Percentiles rank a stretch among this genome's conserved stretches.
phyloP scores from a whole-genome alignment of 257 asterid species.

The Haberlea rhodopensis region DNA sequence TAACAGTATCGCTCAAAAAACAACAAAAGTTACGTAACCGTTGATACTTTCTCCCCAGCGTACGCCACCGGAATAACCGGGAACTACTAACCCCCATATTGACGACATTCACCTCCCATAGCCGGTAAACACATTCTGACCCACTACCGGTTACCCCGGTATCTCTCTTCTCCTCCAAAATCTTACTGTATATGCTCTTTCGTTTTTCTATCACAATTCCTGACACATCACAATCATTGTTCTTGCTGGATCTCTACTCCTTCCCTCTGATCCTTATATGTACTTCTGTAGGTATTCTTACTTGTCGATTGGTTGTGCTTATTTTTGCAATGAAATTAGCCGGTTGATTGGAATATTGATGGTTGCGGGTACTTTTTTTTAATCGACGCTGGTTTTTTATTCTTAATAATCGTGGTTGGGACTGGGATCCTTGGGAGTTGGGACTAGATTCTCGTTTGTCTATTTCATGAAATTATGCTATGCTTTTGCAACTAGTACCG shows the following conservation, averaged over 20 bases:
- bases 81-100: background rate
- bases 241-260: slow-evolving; percentile 18
- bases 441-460: background rate
- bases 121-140: background rate
- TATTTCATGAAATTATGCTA: too few relatives aligned
- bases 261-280: slow-evolving; percentile 26
- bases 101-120: background rate
- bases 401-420: slow-evolving; percentile 11
- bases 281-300: slow-evolving; percentile 26
- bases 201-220: too few relatives aligned
- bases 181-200: too few relatives aligned
- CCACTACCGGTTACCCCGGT: background rate
- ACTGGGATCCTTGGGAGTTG: background rate
- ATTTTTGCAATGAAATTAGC: too few relatives aligned
- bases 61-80: background rate
- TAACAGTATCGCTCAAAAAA: too few relatives aligned
- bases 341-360: background rate
- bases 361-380: background rate
- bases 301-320: background rate
- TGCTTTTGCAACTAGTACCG: too few relatives aligned
- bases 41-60: background rate
- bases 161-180: background rate
- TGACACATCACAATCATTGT: slow-evolving; percentile 26
- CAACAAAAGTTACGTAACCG: too few relatives aligned
- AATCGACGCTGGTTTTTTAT: slow-evolving; percentile 17